Conservation (phyloP, 2,329 filamentous ascomycete genomes). For the Diaporthe citriasiana region DNA sequence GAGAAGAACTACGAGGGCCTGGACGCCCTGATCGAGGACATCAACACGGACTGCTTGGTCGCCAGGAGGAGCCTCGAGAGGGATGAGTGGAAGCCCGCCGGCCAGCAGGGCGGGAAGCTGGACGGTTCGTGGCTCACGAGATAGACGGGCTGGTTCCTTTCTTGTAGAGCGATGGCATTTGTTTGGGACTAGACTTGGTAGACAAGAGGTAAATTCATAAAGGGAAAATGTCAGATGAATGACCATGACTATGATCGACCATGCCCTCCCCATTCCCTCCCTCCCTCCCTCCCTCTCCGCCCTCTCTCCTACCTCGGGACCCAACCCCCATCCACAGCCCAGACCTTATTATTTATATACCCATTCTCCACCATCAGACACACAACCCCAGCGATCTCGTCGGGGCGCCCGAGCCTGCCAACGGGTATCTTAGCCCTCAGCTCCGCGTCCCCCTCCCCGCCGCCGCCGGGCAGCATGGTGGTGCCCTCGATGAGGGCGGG, state of each 20-base stretch:
- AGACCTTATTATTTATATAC: slow-evolving; percentile 39
- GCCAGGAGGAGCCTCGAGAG: slow-evolving; percentile 80
- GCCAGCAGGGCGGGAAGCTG: slow-evolving; percentile 49
- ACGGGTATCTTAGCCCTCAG: slow-evolving; percentile 16
- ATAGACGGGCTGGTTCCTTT: slow-evolving; percentile 10
- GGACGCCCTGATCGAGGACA: slow-evolving; percentile 89
- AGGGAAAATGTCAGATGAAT: neutral
- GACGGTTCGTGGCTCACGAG: slow-evolving; percentile 43
- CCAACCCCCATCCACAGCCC: slow-evolving; percentile 36
- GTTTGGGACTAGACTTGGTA: neutral
- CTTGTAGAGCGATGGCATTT: neutral
- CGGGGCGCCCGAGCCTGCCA: slow-evolving; percentile 30
- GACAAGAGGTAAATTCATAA: slow-evolving; percentile 4
- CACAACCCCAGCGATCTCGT: slow-evolving; percentile 37
- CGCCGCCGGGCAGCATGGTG: slow-evolving; percentile 32
- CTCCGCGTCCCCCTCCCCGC: neutral
- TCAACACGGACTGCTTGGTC: slow-evolving; percentile 89
- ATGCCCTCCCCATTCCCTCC: neutral
- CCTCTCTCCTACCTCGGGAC: slow-evolving; percentile 23
- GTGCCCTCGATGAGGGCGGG: slow-evolving; percentile 37
- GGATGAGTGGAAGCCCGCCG: slow-evolving; percentile 67
- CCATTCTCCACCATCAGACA: slow-evolving; percentile 37
- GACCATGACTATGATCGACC: neutral
- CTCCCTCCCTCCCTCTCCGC: neutral
- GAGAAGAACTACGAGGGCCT: slow-evolving; percentile 90